Conservation (phyloP, 164 flowering plant species). For the Stephania japonica region DNA sequence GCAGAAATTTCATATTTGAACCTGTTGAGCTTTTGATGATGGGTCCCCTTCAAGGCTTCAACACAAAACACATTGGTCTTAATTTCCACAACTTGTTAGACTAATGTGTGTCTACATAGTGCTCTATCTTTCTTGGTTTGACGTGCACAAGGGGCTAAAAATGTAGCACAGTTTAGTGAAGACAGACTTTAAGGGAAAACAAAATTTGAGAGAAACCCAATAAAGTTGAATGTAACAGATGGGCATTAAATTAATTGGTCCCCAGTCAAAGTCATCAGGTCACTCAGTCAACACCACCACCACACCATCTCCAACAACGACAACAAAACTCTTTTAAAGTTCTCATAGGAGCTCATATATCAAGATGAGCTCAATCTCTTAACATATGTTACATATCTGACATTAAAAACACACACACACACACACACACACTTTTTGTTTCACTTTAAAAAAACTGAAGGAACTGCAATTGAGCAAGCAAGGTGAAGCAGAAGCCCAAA, state of each 20-base stretch:
- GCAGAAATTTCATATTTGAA: too few species aligned
- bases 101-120: neutral
- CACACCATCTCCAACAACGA: neutral
- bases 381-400: neutral
- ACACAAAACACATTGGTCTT: neutral
- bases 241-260: neutral
- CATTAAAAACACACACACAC: neutral
- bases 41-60: neutral
- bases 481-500: neutral
- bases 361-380: too few species aligned
- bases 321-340: too few species aligned
- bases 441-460: too few species aligned
- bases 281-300: constrained; percentile 1
- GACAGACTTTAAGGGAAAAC: neutral
- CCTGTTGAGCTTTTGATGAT: neutral
- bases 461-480: neutral
- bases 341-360: too few species aligned
- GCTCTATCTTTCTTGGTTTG: neutral
- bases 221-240: neutral
- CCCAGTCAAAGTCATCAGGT: constrained; percentile 6
- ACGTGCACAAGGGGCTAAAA: neutral
- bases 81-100: neutral
- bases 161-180: neutral
- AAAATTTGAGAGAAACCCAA: neutral
- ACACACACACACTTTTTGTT: neutral